Conservation (phyloP, 2,329 filamentous ascomycete species). For the Aspergillus clavatus region DNA sequence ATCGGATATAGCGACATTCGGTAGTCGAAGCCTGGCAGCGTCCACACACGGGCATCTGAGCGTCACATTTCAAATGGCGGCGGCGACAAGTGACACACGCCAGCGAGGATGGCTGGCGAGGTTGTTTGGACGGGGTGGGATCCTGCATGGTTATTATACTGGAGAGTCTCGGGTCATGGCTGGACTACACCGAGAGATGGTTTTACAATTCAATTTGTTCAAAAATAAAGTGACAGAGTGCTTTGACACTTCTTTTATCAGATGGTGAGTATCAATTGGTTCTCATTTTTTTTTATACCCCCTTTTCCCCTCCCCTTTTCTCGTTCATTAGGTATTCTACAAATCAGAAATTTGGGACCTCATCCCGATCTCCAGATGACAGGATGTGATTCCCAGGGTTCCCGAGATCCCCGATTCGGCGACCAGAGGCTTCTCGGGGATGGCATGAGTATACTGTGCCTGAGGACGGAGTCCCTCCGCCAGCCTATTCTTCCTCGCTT, state of each 20-base stretch:
- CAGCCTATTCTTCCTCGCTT: too few species aligned
- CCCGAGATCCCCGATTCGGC: slow-evolving; percentile 19
- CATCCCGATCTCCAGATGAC: background rate
- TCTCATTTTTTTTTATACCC: background rate
- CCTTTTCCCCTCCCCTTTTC: too few species aligned
- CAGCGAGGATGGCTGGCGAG: slow-evolving; percentile 13
- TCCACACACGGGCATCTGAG: slow-evolving; percentile 38
- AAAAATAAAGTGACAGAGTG: too few species aligned
- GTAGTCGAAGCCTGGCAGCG: slow-evolving; percentile 40
- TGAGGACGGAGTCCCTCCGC: too few species aligned
- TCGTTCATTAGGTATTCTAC: background rate
- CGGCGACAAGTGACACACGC: slow-evolving; percentile 26
- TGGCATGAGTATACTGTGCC: too few species aligned
- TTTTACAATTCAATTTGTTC: background rate
- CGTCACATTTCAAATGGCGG: slow-evolving; percentile 45
- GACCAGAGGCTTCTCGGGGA: slow-evolving; percentile 8
- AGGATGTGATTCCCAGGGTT: slow-evolving; percentile 7
- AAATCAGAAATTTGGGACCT: background rate
- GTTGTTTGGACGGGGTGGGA: slow-evolving; percentile 2
- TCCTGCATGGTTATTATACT: slow-evolving; percentile 6
- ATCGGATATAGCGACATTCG: slow-evolving; percentile 46
- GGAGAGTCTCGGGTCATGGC: background rate
- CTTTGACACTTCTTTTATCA: background rate
- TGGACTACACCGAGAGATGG: background rate
- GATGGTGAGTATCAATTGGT: background rate